Percentiles rank a stretch among this genome's conserved stretches.
Conservation (phyloP, 768 basidiomycete genomes). For the Dentipellis fragilis region DNA sequence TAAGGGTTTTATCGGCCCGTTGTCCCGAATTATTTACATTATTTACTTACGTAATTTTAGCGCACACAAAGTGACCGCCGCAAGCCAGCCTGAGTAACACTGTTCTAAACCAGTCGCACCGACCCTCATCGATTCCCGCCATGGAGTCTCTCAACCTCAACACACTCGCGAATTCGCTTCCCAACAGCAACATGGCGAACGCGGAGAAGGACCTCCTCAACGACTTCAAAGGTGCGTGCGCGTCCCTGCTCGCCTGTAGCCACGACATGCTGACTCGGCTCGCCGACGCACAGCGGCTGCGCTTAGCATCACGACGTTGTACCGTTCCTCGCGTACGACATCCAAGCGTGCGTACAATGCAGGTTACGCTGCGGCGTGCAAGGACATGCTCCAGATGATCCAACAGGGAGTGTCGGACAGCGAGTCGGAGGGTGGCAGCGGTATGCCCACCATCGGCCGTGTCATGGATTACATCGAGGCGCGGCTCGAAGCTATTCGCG, state of each 20-base stretch:
- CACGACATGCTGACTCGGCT: conserved; percentile 15
- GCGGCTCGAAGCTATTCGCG: conserved; percentile 63
- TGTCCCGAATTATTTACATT: not conserved
- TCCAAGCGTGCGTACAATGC: conserved; percentile 76
- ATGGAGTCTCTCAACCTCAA: conserved; percentile 78
- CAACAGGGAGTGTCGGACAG: conserved; percentile 70
- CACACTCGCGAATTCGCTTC: conserved; percentile 68
- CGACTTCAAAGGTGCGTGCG: conserved; percentile 62
- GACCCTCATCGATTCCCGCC: not conserved
- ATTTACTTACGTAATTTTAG: not conserved
- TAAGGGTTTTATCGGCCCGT: not conserved
- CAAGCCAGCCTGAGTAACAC: too few relatives aligned
- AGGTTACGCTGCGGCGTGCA: conserved; percentile 72
- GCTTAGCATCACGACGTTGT: conserved; percentile 75
- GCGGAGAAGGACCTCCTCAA: conserved; percentile 74
- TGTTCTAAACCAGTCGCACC: not conserved
- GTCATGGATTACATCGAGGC: conserved; percentile 86
- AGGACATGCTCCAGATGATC: conserved; percentile 72
- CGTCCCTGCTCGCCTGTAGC: not conserved
- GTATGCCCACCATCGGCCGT: conserved; percentile 54
- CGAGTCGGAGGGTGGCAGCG: conserved; percentile 24
- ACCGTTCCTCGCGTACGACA: conserved; percentile 66
- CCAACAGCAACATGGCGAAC: conserved; percentile 56
- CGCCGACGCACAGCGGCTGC: conserved; percentile 51
- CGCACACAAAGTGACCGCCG: not conserved